Base-by-base conservation (phyloP, 495 filamentous ascomycete genomes). In the Alectoria sarmentosa region DNA sequence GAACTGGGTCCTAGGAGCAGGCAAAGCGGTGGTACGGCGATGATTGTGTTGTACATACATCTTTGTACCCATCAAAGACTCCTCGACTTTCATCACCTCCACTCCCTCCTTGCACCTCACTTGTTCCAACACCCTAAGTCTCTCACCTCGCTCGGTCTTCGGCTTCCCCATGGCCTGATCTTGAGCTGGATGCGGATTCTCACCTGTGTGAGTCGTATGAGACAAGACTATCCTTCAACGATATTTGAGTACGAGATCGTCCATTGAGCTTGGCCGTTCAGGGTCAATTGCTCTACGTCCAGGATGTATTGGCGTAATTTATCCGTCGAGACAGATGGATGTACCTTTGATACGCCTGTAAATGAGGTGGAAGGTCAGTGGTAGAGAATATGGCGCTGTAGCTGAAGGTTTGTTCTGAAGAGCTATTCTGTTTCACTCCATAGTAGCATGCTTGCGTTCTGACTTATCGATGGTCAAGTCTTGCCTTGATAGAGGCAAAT, bases 111-210 rank as follows among this genome's bases (percentile, higher is more conserved):
- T 55, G 65, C 67, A 67, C 66, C 70, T 59, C 34, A 64, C 46
- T 46, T 52, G 52, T 56, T 69, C 28, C 66, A 39, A 63, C 63
- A 37, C 30, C 36, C 9, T 8, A 65, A 69, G 80, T 83, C 80
- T 81, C 78, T 78, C 79, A 76, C 80, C 80, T 82, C 77, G 80
- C 80, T 83, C 80, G 79, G 73, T 79, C 74, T 73, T 74, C 72
- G 72, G 77, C 64, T 59, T 65, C 63, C 73, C 69, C 60, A 69
- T 81, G 74, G 75, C 73, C 71, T 77, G 76, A 78, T 82, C 77
- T 83, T 80, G 80, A 83, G 80, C 80, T 82, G 80, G 80, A 83
- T 83, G 71, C 80, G 73, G 34, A 62, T 66, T n/a, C 62, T 64
- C 67, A 23, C 49, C 55, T 70, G 13, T 41, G 46, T 30, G 62